Evolutionary conservation across 768 basidiomycete genomes (phyloP), one percentile per base, ranked within the genome.

Genomic region (Lanmaoa pseudosensibilis): DNA sequence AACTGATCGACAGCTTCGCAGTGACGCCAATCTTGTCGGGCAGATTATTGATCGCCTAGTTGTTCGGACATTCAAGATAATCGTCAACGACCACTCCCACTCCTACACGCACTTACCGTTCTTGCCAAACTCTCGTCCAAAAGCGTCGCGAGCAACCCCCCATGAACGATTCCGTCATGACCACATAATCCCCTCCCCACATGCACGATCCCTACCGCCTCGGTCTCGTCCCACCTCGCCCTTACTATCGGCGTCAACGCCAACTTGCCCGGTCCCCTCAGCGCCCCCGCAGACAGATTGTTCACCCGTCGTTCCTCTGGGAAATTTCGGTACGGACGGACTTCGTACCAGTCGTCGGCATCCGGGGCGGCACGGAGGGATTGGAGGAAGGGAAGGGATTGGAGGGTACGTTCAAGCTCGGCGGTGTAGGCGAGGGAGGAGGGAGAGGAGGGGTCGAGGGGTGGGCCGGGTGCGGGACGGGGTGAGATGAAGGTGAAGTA

Each of bases 111-210:
- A 58, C 65, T n/a, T n/a, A 95, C 95, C 64, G 84, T 88, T 57
- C 96, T 76, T 53, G 87, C 87, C 41, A 97, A 68, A 16, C 79
- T 78, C 77, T 99, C 96, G 60, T 99, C 96, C 53, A 97, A 69
- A 18, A 98, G 71, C 2, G 94, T 97, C 38, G 94, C 93, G 19
- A 98, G 77, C 56, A 98, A 65, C 2, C 96, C 96, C 0, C 96
- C 96, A 64, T 99, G 96, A 3, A 98, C 76, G 58, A 99, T 94
- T 0, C 96, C 96, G 72, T 96, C 94, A 59, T 96, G 89, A 4
- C 92, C 95, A 66, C 96, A 98, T 50, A 98, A 59, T 2, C 87
- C 90, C 40, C 90, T 75, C 2, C 96, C 96, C 2, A 97, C 77
- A 64, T 98, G 96, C 2, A 94, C 53, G 56, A 97, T 75, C 6